phyloP scores from a whole-genome alignment of 2,329 filamentous ascomycete species.

The Epichloe festucae region DNA sequence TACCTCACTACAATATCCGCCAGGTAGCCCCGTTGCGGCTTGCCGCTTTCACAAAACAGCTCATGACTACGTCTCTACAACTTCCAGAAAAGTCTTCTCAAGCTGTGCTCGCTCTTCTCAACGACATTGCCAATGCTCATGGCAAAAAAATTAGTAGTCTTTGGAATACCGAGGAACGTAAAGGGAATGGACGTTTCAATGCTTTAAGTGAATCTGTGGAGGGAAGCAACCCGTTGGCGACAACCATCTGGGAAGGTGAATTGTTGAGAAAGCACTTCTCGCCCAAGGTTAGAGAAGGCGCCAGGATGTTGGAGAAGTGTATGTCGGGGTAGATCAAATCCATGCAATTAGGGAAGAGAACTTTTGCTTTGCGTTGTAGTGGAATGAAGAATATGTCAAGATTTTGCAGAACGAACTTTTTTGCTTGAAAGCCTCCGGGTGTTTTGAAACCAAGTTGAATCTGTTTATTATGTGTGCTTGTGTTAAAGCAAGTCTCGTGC shows the following conservation, averaged over 20 bases:
- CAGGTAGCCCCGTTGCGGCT: slow-evolving; percentile 69
- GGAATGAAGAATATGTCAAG: neutral
- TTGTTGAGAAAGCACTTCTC: slow-evolving; percentile 74
- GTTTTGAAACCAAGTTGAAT: neutral
- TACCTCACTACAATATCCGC: slow-evolving; percentile 61
- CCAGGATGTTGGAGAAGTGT: slow-evolving; percentile 56
- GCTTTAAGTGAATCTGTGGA: slow-evolving; percentile 62
- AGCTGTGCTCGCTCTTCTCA: slow-evolving; percentile 65
- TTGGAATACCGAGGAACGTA: slow-evolving; percentile 90
- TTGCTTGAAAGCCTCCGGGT: neutral
- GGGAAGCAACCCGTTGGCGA: slow-evolving; percentile 78
- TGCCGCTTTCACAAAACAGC: slow-evolving; percentile 87
- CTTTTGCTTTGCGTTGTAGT: neutral
- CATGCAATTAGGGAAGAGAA: neutral
- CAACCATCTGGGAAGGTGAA: slow-evolving; percentile 89
- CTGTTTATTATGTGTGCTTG: neutral
- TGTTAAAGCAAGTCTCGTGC: neutral
- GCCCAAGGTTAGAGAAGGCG: slow-evolving; percentile 68
- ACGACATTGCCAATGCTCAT: slow-evolving; percentile 69
- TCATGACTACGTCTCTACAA: slow-evolving; percentile 71
- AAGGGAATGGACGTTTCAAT: slow-evolving; percentile 80
- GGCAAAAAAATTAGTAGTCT: slow-evolving; percentile 69
- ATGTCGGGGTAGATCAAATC: slow-evolving; percentile 25
- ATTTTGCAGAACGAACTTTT: no score
- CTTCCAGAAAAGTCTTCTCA: slow-evolving; percentile 80